Evolutionary conservation across 352 stramenopile genomes (phyloP), one percentile per base, ranked within the genome.

Genomic region (Globisporangium canariense): DNA sequence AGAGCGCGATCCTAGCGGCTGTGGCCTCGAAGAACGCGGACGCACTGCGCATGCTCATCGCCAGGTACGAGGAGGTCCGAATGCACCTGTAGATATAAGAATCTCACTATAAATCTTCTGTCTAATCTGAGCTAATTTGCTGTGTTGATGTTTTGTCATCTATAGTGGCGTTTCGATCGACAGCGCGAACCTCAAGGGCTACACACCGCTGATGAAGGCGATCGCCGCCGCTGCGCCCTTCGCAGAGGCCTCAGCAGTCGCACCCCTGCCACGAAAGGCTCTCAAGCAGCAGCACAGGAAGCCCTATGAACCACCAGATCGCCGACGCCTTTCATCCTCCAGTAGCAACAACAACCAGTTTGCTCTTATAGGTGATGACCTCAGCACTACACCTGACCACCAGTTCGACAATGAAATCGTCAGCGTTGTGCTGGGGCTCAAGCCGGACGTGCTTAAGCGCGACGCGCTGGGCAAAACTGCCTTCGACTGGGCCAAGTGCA

Each of bases 121-220:
- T 40, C 34, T 13, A 13, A 41, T 41, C 7, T 41, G 36, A 41
- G 36, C 11, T 13, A 41, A 8, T 41, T 13, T 11, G 22, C 25
- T 11, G 22, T 34, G 16, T 61, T 51, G 46, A 30, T 49, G 25
- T 41, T 5, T 52, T 55, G 40, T 14, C 7, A 46, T 32, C 16
- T 61, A 6, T 57, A 89, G 78, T 11, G 85, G 81, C 5, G 67
- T 85, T 30, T 88, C 82, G 1, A 85, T 91, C 50, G 70, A 90
- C 52, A 65, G 58, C 4, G 53, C 62, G 20, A 93, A 80, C 54
- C 62, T 67, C 28, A 76, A 81, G 36, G 83, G 85, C 4, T 90
- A 88, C 64, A 91, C 85, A 9, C 72, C 83, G 30, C 62, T 93
- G 20, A 93, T 92, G 81, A 91, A 90, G 59, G 81, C 85, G 13